These are phyloP conservation scores for Cerioporus squamosus DNA, from an alignment of 1,284 basidiomycete genomes.

Conservation along the genomic window DNA sequence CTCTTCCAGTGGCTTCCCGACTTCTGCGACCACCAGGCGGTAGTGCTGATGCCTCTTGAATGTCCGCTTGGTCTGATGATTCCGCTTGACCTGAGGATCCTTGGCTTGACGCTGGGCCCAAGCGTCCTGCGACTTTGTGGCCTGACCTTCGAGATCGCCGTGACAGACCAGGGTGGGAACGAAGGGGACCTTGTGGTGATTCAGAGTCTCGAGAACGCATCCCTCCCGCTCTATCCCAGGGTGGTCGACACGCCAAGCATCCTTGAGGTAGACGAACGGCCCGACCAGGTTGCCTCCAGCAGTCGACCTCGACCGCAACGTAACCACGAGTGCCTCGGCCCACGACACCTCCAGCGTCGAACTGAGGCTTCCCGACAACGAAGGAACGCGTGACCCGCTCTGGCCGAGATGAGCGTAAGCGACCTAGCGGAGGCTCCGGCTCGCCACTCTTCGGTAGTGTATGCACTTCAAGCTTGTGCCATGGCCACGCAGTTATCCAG, in stretches of 20 bases:
- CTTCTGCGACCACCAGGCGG: constrained; percentile 15
- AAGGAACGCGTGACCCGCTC: not conserved
- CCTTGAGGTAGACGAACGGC: constrained; percentile 11
- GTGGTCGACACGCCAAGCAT: constrained; percentile 7
- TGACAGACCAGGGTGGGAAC: constrained; percentile 17
- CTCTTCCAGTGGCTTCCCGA: constrained; percentile 9
- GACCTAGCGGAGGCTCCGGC: constrained; percentile 4
- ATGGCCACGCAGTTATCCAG: constrained; percentile 1
- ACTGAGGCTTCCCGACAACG: constrained; percentile 9
- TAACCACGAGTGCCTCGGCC: constrained; percentile 7
- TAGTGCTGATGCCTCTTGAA: constrained; percentile 15
- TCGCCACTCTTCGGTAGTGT: not conserved
- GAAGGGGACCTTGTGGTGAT: constrained; percentile 16
- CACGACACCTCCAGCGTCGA: not conserved
- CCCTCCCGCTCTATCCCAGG: constrained; percentile 4
- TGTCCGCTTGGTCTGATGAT: not conserved
- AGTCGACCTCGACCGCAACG: not conserved
- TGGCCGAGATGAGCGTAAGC: not conserved
- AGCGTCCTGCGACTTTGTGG: not conserved
- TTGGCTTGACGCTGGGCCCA: not conserved
- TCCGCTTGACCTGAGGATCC: not conserved
- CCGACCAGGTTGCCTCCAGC: not conserved
- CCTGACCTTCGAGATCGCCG: constrained; percentile 13
- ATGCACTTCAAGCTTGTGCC: constrained; percentile 7
- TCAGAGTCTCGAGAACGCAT: not conserved